Base-by-base conservation (phyloP, 2,329 filamentous ascomycete genomes). In the Dactylellina leptospora region DNA sequence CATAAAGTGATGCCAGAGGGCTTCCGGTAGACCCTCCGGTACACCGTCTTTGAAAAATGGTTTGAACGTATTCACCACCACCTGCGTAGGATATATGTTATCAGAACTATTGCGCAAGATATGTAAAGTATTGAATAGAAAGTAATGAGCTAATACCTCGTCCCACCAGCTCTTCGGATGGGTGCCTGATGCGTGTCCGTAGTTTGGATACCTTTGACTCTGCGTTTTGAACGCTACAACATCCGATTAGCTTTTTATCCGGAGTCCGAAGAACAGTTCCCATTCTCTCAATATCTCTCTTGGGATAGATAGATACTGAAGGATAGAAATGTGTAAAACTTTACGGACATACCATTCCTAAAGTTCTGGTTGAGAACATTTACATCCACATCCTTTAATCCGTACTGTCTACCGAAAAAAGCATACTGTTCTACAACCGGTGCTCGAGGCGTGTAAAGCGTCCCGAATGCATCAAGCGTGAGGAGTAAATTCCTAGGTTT, bases 381-480 rank as follows among this genome's bases (percentile, higher is more conserved):
- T 23, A 82, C 80, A 1, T 74, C 79, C 59, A 84, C 78, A 6
- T 75, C 75, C 40, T n/a, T n/a, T n/a, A 87, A 75, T 2, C 86
- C 85, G 76, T 84, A 81, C 56, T 81, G 78, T 16, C 81, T 77
- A 0, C 86, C 87, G 1, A 85, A 80, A 18, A 81, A 78, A 36
- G 79, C 81, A 77, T 89, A 89, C 74, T 87, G 84, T 56, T 80
- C 77, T 3, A 81, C 79, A 5, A 88, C 82, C 0, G 84, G 79
- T 8, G 76, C 75, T 51, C 80, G 82, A 0, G 86, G 85, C 9
- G 78, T 79, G 78, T 87, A 88, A 1, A 89, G 80, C 0, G 87
- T 89, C n/a, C 85, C 86, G 74, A 88, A 88, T 3, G 86, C 87
- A 77, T 89, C 87, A 58, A 89, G 85, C 70, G 85, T 86, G 1